Base-by-base conservation (phyloP, 441 rosid species). In the Pelargonium fulgidum region DNA sequence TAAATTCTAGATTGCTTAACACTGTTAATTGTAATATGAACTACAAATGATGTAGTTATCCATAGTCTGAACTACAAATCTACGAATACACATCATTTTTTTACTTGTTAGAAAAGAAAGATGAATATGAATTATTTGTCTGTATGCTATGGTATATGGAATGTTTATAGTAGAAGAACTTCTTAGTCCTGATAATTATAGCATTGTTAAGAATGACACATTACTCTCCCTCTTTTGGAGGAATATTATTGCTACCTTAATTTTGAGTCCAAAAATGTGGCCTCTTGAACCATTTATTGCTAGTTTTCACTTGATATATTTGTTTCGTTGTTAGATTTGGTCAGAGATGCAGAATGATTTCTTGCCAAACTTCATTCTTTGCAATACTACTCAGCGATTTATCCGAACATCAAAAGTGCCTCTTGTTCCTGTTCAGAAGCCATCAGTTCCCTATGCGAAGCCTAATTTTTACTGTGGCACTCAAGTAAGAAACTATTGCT, bases 261-360 rank as follows among this genome's bases (percentile, higher is more conserved):
- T 16, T 72, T 66, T 66, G 62, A 17, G 14, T 26, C 14, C 24
- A 61, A 59, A 72, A 17, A 19, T 72, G 26, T 56, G 44, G 29
- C 22, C 65, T 58, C 20, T 44, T 69, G 39, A 22, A 33, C 48
- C 16, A 41, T 36, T 62, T 45, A 29, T 67, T 42, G 42, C 48
- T 72, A 16, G 5, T 64, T 62, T 65, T 69, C 7, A 59, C 69
- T 71, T 36, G 9, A 70, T 68, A 59, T 66, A 29, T 65, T 39
- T 69, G 73, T 73, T 44, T 69, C 39, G 59, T 67, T 67, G 64
- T 61, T 81, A 95, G 99, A 88, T 95, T 75, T 95, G 98, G 99
- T 92, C 99, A 73, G 99, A 95, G 89, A 90, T 95, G 96, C 98
- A 89, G 84, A 85, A 78, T 69, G 99, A 95, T 81, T 95, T 95